A percentile compares a stretch with the other conserved stretches of the same genome.
Conservation (phyloP, 176 grass and related monocot genomes). For the Saccharum spontaneum region DNA sequence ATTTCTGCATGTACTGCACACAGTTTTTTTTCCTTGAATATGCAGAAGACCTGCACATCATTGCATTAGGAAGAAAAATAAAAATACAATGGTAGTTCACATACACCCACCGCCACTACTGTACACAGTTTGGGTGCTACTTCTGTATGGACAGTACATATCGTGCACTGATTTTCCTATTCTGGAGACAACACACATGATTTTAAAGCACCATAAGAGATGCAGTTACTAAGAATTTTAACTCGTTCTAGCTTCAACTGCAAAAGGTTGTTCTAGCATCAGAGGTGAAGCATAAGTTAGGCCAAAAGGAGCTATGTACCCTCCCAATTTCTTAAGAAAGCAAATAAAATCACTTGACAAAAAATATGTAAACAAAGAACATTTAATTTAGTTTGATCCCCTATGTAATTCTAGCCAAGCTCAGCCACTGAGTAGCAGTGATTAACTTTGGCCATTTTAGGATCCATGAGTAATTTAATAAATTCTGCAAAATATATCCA, state of each 20-base stretch:
- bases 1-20: slow-evolving; percentile 10
- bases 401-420: neutral
- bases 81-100: neutral
- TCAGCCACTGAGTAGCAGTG: neutral
- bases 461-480: neutral
- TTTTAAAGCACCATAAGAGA: slow-evolving; percentile 16
- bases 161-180: neutral
- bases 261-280: neutral
- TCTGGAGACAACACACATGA: slow-evolving; percentile 10
- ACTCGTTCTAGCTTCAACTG: slow-evolving; percentile 17
- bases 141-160: neutral
- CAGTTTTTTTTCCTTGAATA: neutral
- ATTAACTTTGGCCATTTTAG: slow-evolving; percentile 9
- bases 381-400: neutral
- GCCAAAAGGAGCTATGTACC: neutral
- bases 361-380: neutral
- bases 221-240: neutral
- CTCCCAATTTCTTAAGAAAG: neutral
- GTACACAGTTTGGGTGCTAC: neutral
- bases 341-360: neutral
- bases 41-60: no score
- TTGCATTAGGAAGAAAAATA: neutral
- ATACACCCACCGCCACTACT: neutral
- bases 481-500: slow-evolving; percentile 1
- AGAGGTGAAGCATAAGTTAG: neutral